A percentile compares a stretch with the other conserved stretches of the same genome.
Evolutionary conservation across 495 filamentous ascomycete genomes (phyloP).

Genomic region (Penicillium robsamsonii): DNA sequence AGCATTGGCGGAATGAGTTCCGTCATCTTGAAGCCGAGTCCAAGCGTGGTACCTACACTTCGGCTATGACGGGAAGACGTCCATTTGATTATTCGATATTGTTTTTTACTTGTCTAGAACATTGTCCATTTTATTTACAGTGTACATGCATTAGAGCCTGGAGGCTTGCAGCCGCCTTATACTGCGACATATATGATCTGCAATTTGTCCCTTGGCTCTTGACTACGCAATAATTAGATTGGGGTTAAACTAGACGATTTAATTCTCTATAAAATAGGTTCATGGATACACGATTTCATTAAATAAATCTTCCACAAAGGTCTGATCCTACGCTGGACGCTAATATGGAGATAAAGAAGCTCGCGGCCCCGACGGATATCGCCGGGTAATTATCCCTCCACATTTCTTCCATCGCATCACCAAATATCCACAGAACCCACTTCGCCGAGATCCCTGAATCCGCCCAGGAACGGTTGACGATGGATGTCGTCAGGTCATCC

Average conservation of each 20-base stretch:
- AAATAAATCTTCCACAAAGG: neutral
- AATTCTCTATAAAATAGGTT: neutral
- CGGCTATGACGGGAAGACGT: conserved; percentile 10
- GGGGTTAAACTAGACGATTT: neutral
- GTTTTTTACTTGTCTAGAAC: neutral
- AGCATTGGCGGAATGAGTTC: conserved; percentile 25
- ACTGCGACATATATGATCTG: neutral
- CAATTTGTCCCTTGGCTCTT: neutral
- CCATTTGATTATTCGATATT: neutral
- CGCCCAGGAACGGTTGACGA: conserved; percentile 22
- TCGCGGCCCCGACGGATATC: conserved; percentile 16
- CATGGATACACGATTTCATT: neutral
- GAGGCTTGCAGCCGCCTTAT: neutral
- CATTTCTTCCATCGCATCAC: conserved; percentile 6
- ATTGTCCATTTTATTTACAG: neutral
- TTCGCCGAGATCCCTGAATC: conserved; percentile 19
- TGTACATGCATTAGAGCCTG: neutral
- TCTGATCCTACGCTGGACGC: neutral
- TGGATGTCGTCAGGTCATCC: conserved; percentile 41
- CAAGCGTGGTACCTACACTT: conserved; percentile 22
- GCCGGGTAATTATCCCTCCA: conserved; percentile 19
- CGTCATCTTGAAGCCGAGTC: conserved; percentile 16
- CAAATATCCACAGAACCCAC: conserved; percentile 14
- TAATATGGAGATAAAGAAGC: neutral
- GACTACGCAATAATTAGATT: neutral